Evolutionary conservation across 2,329 filamentous ascomycete species (phyloP).

Genomic region (Fulvia fulva): DNA sequence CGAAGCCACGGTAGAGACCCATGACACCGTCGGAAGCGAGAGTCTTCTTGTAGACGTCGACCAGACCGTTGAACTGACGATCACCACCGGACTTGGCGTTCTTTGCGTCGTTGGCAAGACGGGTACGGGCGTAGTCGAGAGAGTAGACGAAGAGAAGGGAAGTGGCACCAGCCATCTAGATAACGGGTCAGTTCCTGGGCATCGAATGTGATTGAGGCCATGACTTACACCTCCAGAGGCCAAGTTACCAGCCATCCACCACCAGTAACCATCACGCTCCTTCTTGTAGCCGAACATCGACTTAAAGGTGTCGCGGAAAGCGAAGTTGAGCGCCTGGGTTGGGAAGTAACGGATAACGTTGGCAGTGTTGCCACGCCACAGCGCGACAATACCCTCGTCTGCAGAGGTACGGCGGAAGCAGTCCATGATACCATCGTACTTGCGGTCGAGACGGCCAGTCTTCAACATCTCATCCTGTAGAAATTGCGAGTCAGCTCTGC

Average conservation of each 20-base stretch:
- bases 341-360: conserved; percentile 99
- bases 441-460: conserved; percentile 94
- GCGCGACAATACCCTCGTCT: conserved; percentile 87
- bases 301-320: conserved; percentile 99
- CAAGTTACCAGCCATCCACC: conserved; percentile 99
- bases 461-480: conserved; percentile 98
- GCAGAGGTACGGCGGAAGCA: conserved; percentile 92
- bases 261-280: conserved; percentile 94
- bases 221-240: conserved; percentile 95
- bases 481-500: conserved; percentile 4
- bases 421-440: conserved; percentile 89
- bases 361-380: conserved; percentile 99
- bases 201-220: not conserved
- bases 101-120: conserved; percentile 99
- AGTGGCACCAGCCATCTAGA: conserved; percentile 91
- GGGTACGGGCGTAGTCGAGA: conserved; percentile 99
- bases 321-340: conserved; percentile 99
- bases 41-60: conserved; percentile 99
- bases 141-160: conserved; percentile 99
- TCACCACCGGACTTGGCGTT: conserved; percentile 93
- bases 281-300: conserved; percentile 99
- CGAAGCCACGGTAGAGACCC: conserved; percentile 99
- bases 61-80: conserved; percentile 99
- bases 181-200: conserved; percentile 10
- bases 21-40: conserved; percentile 96